phyloP scores from a whole-genome alignment of 768 basidiomycete genomes.

The Serendipita sp. region DNA sequence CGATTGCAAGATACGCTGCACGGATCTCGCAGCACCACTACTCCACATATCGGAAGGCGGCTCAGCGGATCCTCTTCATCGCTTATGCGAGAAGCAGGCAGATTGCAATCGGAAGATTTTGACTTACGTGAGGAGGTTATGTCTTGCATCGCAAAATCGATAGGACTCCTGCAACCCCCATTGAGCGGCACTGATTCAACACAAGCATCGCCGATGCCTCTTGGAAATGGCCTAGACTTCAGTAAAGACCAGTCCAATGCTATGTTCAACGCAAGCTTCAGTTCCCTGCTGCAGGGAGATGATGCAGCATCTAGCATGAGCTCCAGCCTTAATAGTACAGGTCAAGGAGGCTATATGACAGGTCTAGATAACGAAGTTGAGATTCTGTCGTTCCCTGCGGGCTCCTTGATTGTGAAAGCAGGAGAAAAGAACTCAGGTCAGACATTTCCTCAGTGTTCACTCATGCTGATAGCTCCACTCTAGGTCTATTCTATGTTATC shows the following conservation, averaged over 20 bases:
- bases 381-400: conserved; percentile 81
- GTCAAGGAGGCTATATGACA: conserved; percentile 38
- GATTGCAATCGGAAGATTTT: conserved; percentile 41
- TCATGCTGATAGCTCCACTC: background rate
- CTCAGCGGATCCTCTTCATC: conserved; percentile 4
- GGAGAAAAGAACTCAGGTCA: conserved; percentile 78
- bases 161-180: conserved; percentile 81
- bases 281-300: conserved; percentile 28
- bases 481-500: conserved; percentile 83
- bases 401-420: conserved; percentile 68
- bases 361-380: conserved; percentile 95
- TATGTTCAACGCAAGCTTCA: conserved; percentile 47
- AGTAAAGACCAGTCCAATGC: conserved; percentile 14
- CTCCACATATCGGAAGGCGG: background rate
- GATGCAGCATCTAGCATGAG: conserved; percentile 39
- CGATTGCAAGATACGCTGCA: conserved; percentile 16
- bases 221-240: conserved; percentile 12
- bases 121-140: conserved; percentile 94
- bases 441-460: conserved; percentile 4
- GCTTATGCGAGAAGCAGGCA: conserved; percentile 7
- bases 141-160: conserved; percentile 94
- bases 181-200: conserved; percentile 8
- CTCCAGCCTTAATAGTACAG: conserved; percentile 35
- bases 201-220: conserved; percentile 14
- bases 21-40: conserved; percentile 8